These are phyloP conservation scores for Pythium insidiosum DNA, from an alignment of 352 stramenopile genomes.

Conservation along the genomic window DNA sequence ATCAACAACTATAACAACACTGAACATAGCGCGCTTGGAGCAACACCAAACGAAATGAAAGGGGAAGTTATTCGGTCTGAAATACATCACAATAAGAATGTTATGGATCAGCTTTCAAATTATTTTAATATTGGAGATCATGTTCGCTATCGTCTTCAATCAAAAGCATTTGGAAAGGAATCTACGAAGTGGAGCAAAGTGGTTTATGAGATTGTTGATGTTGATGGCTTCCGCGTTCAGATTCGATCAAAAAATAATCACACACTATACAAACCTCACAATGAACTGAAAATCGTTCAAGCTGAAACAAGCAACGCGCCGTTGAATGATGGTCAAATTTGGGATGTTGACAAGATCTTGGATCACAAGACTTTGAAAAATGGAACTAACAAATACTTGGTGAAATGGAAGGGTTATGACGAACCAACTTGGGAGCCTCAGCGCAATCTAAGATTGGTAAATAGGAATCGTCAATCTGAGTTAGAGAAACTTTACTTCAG, in stretches of 20 bases:
- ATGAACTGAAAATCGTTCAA: slow-evolving; percentile 10
- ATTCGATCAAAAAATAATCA: slow-evolving; percentile 1
- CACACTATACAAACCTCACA: slow-evolving; percentile 8
- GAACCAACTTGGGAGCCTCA: slow-evolving; percentile 7
- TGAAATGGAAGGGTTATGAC: slow-evolving; percentile 5
- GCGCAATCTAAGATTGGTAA: slow-evolving; percentile 5
- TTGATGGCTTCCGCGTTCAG: slow-evolving; percentile 8
- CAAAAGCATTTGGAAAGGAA: slow-evolving; percentile 1
- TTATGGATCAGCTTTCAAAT: not conserved
- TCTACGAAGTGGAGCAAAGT: slow-evolving; percentile 6
- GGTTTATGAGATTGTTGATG: slow-evolving; percentile 10
- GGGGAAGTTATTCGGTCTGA: slow-evolving; percentile 5
- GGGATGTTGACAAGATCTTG: slow-evolving; percentile 6
- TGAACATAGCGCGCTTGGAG: slow-evolving; percentile 3
- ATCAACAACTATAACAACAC: slow-evolving; percentile 27
- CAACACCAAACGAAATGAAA: slow-evolving; percentile 6
- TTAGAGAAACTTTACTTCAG: slow-evolving; percentile 1
- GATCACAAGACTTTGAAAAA: slow-evolving; percentile 6
- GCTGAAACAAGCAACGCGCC: not conserved
- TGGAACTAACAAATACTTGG: slow-evolving; percentile 8
- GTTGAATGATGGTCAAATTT: slow-evolving; percentile 5
- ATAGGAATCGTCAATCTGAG: slow-evolving; percentile 6
- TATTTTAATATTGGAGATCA: not conserved
- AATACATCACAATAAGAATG: slow-evolving; percentile 3
- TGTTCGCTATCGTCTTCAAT: not conserved